A percentile compares a stretch with the other conserved stretches of the same genome.
Evolutionary conservation across 1,284 basidiomycete genomes (phyloP).

Genomic region (Austroboletus novae-zelandiae): DNA sequence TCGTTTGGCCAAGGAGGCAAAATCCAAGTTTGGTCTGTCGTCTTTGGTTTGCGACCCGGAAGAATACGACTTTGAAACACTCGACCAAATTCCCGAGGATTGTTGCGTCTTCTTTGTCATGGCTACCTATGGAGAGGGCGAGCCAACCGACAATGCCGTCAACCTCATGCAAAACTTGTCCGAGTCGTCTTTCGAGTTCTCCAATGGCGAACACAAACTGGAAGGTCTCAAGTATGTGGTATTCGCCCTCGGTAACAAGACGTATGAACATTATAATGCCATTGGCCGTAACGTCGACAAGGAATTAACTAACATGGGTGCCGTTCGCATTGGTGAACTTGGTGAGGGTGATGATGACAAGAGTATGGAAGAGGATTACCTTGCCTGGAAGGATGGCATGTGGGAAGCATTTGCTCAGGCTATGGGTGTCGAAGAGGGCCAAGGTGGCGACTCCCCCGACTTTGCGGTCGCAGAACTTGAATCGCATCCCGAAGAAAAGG

Average conservation of each 20-base stretch:
- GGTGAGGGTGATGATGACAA: conserved; percentile 99
- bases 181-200: conserved; percentile 86
- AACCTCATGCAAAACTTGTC: conserved; percentile 90
- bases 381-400: conserved; percentile 99
- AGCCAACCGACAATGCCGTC: conserved; percentile 98
- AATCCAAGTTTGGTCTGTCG: conserved; percentile 88
- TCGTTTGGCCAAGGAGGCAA: conserved; percentile 91
- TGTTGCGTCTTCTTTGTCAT: conserved; percentile 90
- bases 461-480: conserved; percentile 87
- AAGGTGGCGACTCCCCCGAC: conserved; percentile 93
- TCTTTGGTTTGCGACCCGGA: conserved; percentile 95
- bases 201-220: conserved; percentile 74
- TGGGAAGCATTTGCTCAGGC: conserved; percentile 83
- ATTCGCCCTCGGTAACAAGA: conserved; percentile 93
- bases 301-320: conserved; percentile 78
- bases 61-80: conserved; percentile 96
- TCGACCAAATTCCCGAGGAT: conserved; percentile 88
- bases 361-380: conserved; percentile 99
- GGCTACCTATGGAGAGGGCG: conserved; percentile 98
- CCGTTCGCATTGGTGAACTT: conserved; percentile 81
- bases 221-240: conserved; percentile 93
- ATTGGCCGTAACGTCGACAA: conserved; percentile 82
- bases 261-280: conserved; percentile 94
- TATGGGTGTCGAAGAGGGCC: conserved; percentile 92
- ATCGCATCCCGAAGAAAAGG: conserved; percentile 75